Base-by-base conservation (phyloP, 2,329 filamentous ascomycete species). In the Rosellinia necatrix region DNA sequence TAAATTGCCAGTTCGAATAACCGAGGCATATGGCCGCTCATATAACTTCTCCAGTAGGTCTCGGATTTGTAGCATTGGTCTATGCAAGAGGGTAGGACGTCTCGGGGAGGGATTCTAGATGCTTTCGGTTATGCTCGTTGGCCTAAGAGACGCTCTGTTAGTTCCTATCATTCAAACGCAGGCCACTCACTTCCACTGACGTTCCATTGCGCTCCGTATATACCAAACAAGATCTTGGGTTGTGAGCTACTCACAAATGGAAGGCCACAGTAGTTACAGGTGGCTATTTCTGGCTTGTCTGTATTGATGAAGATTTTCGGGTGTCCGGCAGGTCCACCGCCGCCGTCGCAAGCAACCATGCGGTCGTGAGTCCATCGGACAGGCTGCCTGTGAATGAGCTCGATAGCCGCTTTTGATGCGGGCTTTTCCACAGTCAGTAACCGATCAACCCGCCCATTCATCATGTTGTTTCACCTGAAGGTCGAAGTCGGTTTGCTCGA, bases 221-320 rank as follows among this genome's bases (percentile, higher is more conserved):
- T n/a, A n/a, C n/a, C n/a, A n/a, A n/a, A n/a, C n/a, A n/a, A n/a
- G n/a, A n/a, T n/a, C n/a, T n/a, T n/a, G n/a, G n/a, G n/a, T n/a
- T n/a, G n/a, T n/a, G 27, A 17, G 29, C 32, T 50, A 76, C 92
- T 72, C 83, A 97, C 94, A 73, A 87, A 99, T 67, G 94, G 94
- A 64, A 94, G 74, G 49, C 94, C 94, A 73, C 94, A 99, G 80
- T 99, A 99, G 70, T 83, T 88, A 81, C 94, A 99, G 72, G 81
- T 80, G 75, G 85, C 85, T 68, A 99, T 96, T 80, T 97, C 87
- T 38, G 94, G 90, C 82, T 97, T 97, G 77, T 99, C 94, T 64
- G 90, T 88, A 78, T 99, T 99, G 84, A 99, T 99, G 74, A 92
- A 99, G 76, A 99, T 89, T 70, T 85, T 85, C 46, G 94, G 94